phyloP scores from a whole-genome alignment of 768 basidiomycete genomes.

The Suillus spraguei region DNA sequence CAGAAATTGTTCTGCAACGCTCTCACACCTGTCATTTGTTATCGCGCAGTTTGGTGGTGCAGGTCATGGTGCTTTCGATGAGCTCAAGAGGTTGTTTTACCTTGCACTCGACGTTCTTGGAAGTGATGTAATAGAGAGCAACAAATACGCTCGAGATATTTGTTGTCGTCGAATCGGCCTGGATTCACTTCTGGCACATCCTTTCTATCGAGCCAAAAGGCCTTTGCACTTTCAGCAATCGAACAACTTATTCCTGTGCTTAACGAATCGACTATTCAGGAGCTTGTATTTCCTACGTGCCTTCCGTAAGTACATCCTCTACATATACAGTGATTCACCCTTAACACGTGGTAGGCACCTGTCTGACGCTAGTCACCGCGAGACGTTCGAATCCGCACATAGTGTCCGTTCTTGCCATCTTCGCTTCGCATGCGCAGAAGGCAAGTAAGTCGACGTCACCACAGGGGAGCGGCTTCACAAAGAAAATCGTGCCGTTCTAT shows the following conservation, averaged over 20 bases:
- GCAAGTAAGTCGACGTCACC: constrained; percentile 15
- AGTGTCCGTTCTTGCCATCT: constrained; percentile 79
- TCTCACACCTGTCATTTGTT: constrained; percentile 74
- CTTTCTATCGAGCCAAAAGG: constrained; percentile 41
- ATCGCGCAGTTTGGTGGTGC: constrained; percentile 79
- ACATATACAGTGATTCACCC: neutral
- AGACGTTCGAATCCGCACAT: constrained; percentile 87
- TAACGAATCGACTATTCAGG: constrained; percentile 51
- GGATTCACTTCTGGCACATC: constrained; percentile 26
- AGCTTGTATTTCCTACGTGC: constrained; percentile 61
- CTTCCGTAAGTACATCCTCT: constrained; percentile 54
- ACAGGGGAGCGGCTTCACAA: constrained; percentile 43
- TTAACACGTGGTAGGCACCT: constrained; percentile 51
- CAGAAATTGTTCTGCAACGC: constrained; percentile 53
- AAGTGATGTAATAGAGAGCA: constrained; percentile 37
- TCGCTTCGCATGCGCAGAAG: constrained; percentile 59
- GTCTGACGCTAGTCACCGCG: constrained; percentile 56
- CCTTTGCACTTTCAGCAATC: constrained; percentile 71
- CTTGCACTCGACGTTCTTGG: constrained; percentile 75
- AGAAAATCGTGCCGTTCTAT: constrained; percentile 75
- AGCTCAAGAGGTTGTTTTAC: constrained; percentile 77
- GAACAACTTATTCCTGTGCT: constrained; percentile 78
- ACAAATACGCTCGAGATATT: constrained; percentile 41
- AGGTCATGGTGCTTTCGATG: constrained; percentile 57
- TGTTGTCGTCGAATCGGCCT: constrained; percentile 32